Evolutionary conservation across 352 stramenopile genomes (phyloP).

Genomic region (Aphanomyces euteiches): DNA sequence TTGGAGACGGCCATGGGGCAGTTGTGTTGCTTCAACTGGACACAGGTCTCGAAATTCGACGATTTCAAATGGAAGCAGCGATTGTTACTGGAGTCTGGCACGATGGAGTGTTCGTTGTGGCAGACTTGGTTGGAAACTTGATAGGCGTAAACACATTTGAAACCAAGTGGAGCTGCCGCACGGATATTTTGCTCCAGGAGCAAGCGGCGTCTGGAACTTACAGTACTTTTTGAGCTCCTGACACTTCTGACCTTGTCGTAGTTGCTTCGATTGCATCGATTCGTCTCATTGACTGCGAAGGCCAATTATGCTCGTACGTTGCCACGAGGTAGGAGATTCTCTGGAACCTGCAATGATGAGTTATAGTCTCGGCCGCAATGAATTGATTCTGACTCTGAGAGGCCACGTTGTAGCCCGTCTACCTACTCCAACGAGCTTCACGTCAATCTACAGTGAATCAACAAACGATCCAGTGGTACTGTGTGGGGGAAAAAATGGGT

Average conservation of each 20-base stretch:
- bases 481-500: slow-evolving; percentile 21
- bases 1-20: slow-evolving; percentile 9
- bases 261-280: slow-evolving; percentile 13
- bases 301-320: slow-evolving; percentile 27
- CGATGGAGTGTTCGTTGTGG: slow-evolving; percentile 9
- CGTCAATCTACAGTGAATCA: slow-evolving; percentile 1
- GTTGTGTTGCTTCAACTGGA: slow-evolving; percentile 12
- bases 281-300: slow-evolving; percentile 11
- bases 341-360: not conserved
- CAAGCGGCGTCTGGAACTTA: not conserved
- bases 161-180: slow-evolving; percentile 18
- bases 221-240: not conserved
- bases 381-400: slow-evolving; percentile 15
- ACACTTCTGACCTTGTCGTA: not conserved
- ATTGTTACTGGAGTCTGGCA: slow-evolving; percentile 19
- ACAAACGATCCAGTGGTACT: not conserved
- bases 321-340: slow-evolving; percentile 16
- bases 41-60: slow-evolving; percentile 19
- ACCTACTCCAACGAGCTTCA: slow-evolving; percentile 3
- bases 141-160: slow-evolving; percentile 15
- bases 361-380: slow-evolving; percentile 18
- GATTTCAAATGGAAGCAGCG: slow-evolving; percentile 23
- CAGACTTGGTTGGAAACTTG: slow-evolving; percentile 26
- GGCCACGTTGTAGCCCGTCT: slow-evolving; percentile 10
- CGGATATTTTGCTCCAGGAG: slow-evolving; percentile 2